Evolutionary conservation across 192 early-diverging fungal genomes (phyloP).

Genomic region (Coemansia furcata): DNA sequence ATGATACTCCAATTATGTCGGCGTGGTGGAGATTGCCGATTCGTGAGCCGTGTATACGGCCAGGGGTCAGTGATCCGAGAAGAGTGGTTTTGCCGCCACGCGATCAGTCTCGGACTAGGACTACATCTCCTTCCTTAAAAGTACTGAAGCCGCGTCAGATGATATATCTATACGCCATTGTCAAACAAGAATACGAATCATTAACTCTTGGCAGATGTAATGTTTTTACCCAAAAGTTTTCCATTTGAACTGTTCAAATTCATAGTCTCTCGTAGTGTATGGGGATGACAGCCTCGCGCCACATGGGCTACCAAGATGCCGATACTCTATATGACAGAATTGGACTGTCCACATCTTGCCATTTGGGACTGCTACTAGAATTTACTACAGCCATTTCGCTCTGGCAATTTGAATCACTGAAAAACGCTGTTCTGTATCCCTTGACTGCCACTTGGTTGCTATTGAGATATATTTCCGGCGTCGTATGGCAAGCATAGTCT

Average conservation of each 20-base stretch:
- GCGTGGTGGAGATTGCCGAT: constrained; percentile 19
- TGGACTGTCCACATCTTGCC: not conserved
- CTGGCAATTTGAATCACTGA: not conserved
- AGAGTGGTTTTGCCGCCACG: constrained; percentile 16
- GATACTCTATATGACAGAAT: not conserved
- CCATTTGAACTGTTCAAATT: not conserved
- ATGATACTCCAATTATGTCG: constrained; percentile 22
- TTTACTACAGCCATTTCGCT: not conserved
- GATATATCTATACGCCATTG: not conserved
- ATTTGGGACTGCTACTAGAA: not conserved
- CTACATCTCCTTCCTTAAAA: constrained; percentile 38
- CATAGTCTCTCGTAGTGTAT: not conserved
- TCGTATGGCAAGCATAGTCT: not conserved
- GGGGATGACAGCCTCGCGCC: not conserved
- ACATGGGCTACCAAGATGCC: not conserved
- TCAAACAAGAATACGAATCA: not conserved
- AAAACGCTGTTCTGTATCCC: not conserved
- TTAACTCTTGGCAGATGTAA: too few relatives aligned
- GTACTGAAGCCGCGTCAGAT: not conserved
- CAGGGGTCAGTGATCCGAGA: constrained; percentile 16
- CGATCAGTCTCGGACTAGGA: constrained; percentile 28
- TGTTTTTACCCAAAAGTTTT: not conserved
- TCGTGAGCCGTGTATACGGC: constrained; percentile 4
- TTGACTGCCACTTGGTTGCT: not conserved
- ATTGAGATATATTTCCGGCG: not conserved